phyloP scores from a whole-genome alignment of 805 yeast species.

The Kodamaea fukazawae region DNA sequence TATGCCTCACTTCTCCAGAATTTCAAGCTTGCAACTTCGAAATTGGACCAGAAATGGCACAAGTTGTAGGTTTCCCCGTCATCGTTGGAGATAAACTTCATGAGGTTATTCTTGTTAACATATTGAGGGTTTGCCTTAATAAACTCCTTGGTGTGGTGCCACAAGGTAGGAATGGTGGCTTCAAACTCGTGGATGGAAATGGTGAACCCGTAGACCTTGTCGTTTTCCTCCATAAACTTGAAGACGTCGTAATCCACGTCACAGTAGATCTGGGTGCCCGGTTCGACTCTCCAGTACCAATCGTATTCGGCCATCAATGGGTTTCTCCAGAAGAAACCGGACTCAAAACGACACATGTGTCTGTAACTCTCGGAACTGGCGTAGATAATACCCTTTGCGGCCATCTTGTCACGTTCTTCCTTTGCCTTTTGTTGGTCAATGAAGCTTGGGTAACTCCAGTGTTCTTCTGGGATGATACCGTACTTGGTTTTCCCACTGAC shows the following conservation, averaged over 20 bases:
- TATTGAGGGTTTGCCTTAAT: slow-evolving; percentile 57
- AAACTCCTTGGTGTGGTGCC: slow-evolving; percentile 73
- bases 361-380: slow-evolving; percentile 76
- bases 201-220: slow-evolving; percentile 84
- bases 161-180: slow-evolving; percentile 82
- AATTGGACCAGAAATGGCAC: slow-evolving; percentile 91
- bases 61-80: slow-evolving; percentile 67
- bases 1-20: slow-evolving; percentile 78
- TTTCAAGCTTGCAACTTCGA: slow-evolving; percentile 72
- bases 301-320: slow-evolving; percentile 69
- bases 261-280: slow-evolving; percentile 75
- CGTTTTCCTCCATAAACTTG: slow-evolving; percentile 66
- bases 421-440: slow-evolving; percentile 77
- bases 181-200: slow-evolving; percentile 78
- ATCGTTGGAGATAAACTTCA: slow-evolving; percentile 70
- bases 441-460: slow-evolving; percentile 86
- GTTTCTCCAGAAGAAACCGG: slow-evolving; percentile 85
- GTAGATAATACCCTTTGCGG: slow-evolving; percentile 57
- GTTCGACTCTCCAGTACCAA: slow-evolving; percentile 95
- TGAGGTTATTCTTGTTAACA: slow-evolving; percentile 58
- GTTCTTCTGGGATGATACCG: slow-evolving; percentile 74
- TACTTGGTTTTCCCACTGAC: slow-evolving; percentile 78
- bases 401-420: slow-evolving; percentile 56
- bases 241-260: slow-evolving; percentile 88
- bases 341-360: slow-evolving; percentile 90